Conservation (phyloP, 163 green algal species). For the Volvox carteri region DNA sequence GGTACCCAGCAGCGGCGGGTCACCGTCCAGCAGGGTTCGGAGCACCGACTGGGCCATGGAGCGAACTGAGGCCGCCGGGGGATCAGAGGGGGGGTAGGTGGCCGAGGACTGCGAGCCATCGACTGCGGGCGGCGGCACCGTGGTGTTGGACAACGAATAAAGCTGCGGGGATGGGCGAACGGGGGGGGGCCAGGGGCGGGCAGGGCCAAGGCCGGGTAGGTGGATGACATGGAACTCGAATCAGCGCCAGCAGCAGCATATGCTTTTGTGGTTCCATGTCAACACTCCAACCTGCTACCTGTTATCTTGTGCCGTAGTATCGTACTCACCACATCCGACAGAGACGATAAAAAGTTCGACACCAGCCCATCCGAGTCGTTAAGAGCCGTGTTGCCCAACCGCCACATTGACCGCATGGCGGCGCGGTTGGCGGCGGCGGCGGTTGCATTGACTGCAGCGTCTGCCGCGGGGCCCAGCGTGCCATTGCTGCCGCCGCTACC, state of each 20-base stretch:
- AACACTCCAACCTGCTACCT: neutral
- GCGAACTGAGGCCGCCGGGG: neutral
- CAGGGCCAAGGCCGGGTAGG: too few relatives aligned
- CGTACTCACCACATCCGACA: constrained; percentile 34
- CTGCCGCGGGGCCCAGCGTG: neutral
- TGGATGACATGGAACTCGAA: too few relatives aligned
- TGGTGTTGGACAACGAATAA: neutral
- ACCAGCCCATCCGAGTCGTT: constrained; percentile 31
- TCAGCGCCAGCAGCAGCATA: too few relatives aligned
- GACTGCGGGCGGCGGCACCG: neutral
- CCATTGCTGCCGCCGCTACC: neutral
- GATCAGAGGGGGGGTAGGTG: neutral
- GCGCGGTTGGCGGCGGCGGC: neutral
- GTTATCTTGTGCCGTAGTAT: neutral
- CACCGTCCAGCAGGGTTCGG: neutral
- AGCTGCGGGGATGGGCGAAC: neutral
- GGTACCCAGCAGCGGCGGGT: too few relatives aligned
- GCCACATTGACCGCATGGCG: constrained; percentile 18
- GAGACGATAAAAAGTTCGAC: constrained; percentile 27
- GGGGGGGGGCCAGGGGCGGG: neutral
- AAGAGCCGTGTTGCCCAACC: constrained; percentile 30
- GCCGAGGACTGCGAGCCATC: too few relatives aligned
- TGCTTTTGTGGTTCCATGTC: too few relatives aligned
- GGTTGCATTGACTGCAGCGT: neutral
- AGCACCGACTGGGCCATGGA: constrained; percentile 45